phyloP scores from a whole-genome alignment of 192 early-diverging fungal genomes.

The Coemansia asiatica region DNA sequence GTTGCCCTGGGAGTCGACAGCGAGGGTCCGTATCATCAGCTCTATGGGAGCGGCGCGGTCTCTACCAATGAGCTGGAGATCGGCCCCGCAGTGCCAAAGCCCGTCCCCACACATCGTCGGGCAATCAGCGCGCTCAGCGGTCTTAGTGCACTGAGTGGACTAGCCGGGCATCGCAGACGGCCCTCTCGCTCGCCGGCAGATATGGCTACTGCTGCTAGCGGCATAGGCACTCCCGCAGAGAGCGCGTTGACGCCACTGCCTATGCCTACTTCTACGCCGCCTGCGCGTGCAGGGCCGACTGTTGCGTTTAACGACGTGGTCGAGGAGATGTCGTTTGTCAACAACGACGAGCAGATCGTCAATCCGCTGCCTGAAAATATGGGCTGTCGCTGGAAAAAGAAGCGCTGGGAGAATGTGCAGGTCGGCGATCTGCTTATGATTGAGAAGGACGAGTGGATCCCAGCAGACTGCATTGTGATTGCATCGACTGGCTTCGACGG shows the following conservation, averaged over 20 bases:
- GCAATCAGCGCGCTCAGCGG: slow-evolving; percentile 9
- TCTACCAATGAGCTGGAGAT: slow-evolving; percentile 7
- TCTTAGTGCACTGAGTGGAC: background rate
- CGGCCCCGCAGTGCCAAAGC: background rate
- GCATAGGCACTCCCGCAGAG: background rate
- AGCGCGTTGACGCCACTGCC: background rate
- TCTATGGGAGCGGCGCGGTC: slow-evolving; percentile 2
- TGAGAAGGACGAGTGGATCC: slow-evolving; percentile 77
- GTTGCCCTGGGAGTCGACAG: slow-evolving; percentile 6
- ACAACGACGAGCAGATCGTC: background rate
- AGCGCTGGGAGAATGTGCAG: slow-evolving; percentile 62
- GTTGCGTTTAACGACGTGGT: slow-evolving; percentile 47
- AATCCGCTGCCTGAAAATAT: slow-evolving; percentile 48
- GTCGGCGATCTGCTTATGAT: slow-evolving; percentile 80
- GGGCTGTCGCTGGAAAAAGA: slow-evolving; percentile 55
- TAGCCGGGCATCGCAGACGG: background rate
- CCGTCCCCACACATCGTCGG: background rate
- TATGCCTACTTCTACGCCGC: background rate
- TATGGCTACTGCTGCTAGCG: background rate
- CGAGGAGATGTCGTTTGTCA: slow-evolving; percentile 21
- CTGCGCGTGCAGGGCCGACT: slow-evolving; percentile 8
- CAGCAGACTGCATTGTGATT: slow-evolving; percentile 77
- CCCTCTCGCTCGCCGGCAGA: slow-evolving; percentile 1
- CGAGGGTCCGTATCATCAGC: slow-evolving; percentile 4
- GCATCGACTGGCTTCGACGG: slow-evolving; percentile 70